These are phyloP conservation scores for Pichia cephalocereana DNA, from an alignment of 805 yeast species.

Conservation along the genomic window DNA sequence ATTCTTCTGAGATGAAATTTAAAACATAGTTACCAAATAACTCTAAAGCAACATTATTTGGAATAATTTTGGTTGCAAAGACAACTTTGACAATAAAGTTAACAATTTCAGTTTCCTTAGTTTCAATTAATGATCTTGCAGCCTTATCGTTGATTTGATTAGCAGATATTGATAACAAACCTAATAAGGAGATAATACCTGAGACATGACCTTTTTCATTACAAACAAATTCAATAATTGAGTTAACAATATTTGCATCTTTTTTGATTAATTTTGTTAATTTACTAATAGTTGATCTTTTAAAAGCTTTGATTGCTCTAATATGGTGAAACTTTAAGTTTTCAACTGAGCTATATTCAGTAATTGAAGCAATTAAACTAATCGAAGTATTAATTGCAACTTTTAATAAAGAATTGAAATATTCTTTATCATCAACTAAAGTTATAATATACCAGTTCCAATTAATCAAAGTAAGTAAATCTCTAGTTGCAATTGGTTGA, in stretches of 20 bases:
- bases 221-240: constrained; percentile 9
- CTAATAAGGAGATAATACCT: constrained; percentile 16
- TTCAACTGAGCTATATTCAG: constrained; percentile 12
- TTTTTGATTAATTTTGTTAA: constrained; percentile 15
- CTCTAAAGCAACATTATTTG: constrained; percentile 12
- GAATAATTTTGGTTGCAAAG: constrained; percentile 24
- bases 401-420: constrained; percentile 15
- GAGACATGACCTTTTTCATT: constrained; percentile 13
- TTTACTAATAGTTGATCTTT: constrained; percentile 22
- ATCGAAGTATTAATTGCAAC: constrained; percentile 26
- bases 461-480: constrained; percentile 44
- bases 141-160: neutral
- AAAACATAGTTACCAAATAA: constrained; percentile 13
- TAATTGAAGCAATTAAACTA: constrained; percentile 27
- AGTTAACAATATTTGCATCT: constrained; percentile 3
- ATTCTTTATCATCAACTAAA: constrained; percentile 14
- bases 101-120: constrained; percentile 11
- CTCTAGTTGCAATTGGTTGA: constrained; percentile 40
- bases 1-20: constrained; percentile 1
- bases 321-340: constrained; percentile 30
- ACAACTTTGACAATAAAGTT: constrained; percentile 29
- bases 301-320: constrained; percentile 29
- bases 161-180: constrained; percentile 12
- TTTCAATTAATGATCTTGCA: constrained; percentile 6
- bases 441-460: constrained; percentile 42